Evolutionary conservation across 352 stramenopile species (phyloP), one percentile per base, ranked within the genome.

Genomic region (Pythium scleroteichum): DNA sequence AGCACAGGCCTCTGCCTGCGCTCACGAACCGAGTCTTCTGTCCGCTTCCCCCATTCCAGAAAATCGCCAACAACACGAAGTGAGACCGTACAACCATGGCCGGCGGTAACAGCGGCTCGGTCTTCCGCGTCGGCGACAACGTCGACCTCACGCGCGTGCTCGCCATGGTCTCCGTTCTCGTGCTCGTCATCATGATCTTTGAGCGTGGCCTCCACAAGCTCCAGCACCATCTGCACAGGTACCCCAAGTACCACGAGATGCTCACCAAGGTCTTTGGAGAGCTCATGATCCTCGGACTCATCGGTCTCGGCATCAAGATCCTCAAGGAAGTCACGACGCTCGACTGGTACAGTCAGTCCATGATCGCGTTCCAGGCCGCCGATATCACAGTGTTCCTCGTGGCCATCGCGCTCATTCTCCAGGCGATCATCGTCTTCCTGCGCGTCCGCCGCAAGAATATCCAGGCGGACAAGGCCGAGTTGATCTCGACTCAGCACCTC

Each of bases 211-310:
- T 88, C 41, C 78, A 90, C 45, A 32, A 59, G 17, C 59, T 87
- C 5, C 69, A 79, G 38, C 73, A 86, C 56, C 66, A 79, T 40
- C 58, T 87, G 17, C 51, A 70, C 1, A 62, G 53, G 27, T 82
- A 77, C 53, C 72, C 74, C 41, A 90, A 88, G 65, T 90, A 87
- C 53, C 58, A 85, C 49, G 72, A 88, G 38, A 90, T 90, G 70
- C 61, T 88, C 23, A 79, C 70, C 20, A 90, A 90, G 50, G 71
- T 68, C 8, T 88, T 62, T 42, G 63, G 63, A 29, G 64, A 70
- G 46, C 63, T 70, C 63, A 70, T 65, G 63, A 66, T 70, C 48
- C 45, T 70, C 8, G 71, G 71, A 2, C 44, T 78, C 47, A 78
- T 78, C 54, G 65, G 66, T 27, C 52, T 78, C 32, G 46, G 69